Evolutionary conservation across 441 rosid genomes (phyloP), one percentile per base, ranked within the genome.

Genomic region (Erodium moschatum): DNA sequence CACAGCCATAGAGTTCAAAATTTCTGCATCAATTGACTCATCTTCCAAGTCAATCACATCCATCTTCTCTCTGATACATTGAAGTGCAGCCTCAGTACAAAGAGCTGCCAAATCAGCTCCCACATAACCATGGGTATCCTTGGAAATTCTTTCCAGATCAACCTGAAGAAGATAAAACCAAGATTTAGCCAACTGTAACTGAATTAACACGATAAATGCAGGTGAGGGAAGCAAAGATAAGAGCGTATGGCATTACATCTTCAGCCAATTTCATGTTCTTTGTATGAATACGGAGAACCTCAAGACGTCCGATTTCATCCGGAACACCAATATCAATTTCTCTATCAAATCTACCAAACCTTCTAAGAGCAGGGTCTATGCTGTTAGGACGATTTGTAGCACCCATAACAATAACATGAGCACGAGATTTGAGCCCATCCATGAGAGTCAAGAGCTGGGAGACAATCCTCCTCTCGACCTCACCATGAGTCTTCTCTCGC

Each of bases 11-110:
- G 73, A 70, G 10, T 70, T 70, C n/a, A 70, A 66, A 21, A 70
- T 70, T 56, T 70, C 73, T 12, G 73, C 73, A 64, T 70, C 73
- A 12, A 70, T 70, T 2, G 73, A 31, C 15, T 70, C 73, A 44
- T 70, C 73, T 64, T 70, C 73, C 12, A 70, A 27, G 64, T 70
- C 73, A 33, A 69, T 69, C 10, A 69, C 72, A 69, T 69, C 72
- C 72, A 69, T 69, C 52, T 69, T 69, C 54, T 69, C 73, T 42
- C 73, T 70, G 42, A 70, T 70, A 66, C 73, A 70, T 46, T 70
- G 73, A 29, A 70, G 67, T 8, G 73, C 73, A 1, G 73, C 73
- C 64, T 70, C 73, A 13, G 73, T 70, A 61, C 73, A 70, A 11
- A 70, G 62, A 63, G 73, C 73, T 40, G 73, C 73, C 5, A 70